A percentile compares a stretch with the other conserved stretches of the same genome.
phyloP scores from a whole-genome alignment of 768 basidiomycete species.

The Wakefieldia striispora region DNA sequence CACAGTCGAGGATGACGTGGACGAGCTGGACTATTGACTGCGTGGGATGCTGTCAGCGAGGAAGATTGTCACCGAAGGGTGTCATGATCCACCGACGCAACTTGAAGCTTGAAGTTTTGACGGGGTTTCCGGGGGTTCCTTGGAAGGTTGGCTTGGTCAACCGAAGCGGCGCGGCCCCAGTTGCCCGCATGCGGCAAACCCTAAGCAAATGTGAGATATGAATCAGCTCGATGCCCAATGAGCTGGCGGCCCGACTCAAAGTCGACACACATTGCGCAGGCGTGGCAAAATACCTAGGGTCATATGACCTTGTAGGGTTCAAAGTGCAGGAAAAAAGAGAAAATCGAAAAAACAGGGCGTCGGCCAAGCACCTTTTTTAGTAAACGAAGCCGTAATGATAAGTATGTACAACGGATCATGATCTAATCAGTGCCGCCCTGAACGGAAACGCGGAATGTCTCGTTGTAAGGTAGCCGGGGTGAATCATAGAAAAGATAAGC shows the following conservation, averaged over 20 bases:
- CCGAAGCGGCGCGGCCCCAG: too few species aligned
- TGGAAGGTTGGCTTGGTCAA: too few species aligned
- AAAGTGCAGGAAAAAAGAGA: not conserved
- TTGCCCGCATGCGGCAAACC: too few species aligned
- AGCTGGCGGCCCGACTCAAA: too few species aligned
- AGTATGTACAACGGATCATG: conserved; percentile 5
- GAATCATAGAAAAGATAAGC: not conserved
- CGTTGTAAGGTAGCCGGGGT: not conserved
- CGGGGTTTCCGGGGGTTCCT: too few species aligned
- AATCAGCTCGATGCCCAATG: too few species aligned
- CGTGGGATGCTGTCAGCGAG: not conserved
- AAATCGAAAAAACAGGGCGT: not conserved
- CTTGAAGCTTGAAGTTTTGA: too few species aligned
- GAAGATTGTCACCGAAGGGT: not conserved
- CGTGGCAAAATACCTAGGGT: too few species aligned
- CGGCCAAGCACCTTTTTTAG: not conserved
- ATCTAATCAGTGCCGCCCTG: conserved; percentile 1
- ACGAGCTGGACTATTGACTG: too few species aligned
- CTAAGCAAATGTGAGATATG: too few species aligned
- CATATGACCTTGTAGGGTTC: not conserved
- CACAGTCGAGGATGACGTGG: not conserved
- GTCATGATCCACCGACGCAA: not conserved
- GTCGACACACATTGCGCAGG: too few species aligned
- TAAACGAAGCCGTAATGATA: not conserved
- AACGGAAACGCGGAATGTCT: not conserved